These are phyloP conservation scores for Tylopilus subfusipes DNA, from an alignment of 768 basidiomycete species.

Conservation along the genomic window DNA sequence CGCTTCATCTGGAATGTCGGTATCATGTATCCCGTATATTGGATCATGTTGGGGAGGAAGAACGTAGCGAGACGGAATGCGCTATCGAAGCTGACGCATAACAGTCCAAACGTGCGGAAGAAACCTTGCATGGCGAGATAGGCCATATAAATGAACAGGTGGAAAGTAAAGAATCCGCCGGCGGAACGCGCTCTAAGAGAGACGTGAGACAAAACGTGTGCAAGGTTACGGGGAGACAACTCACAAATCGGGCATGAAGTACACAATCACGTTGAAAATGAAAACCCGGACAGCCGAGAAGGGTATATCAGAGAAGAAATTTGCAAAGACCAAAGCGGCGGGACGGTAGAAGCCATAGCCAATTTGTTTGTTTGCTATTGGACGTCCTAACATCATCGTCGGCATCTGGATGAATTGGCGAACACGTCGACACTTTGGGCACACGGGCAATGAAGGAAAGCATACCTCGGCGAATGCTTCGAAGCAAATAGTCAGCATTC, in stretches of 20 bases:
- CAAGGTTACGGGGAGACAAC: constrained; percentile 27
- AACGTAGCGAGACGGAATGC: constrained; percentile 56
- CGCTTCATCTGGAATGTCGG: constrained; percentile 68
- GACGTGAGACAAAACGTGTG: constrained; percentile 16
- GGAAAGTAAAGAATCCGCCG: constrained; percentile 53
- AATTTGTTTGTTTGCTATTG: constrained; percentile 68
- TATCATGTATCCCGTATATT: constrained; percentile 70
- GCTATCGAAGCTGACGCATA: constrained; percentile 52
- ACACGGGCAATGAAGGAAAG: constrained; percentile 9
- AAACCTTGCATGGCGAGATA: constrained; percentile 79
- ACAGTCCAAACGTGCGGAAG: constrained; percentile 70
- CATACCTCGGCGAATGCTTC: constrained; percentile 70
- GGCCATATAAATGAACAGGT: constrained; percentile 60
- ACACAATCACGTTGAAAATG: constrained; percentile 62
- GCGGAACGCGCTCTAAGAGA: constrained; percentile 31
- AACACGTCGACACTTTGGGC: constrained; percentile 1
- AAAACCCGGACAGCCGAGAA: constrained; percentile 60
- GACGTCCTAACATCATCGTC: constrained; percentile 75
- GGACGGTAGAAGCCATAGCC: constrained; percentile 65
- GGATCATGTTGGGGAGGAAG: constrained; percentile 73
- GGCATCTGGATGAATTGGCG: constrained; percentile 46
- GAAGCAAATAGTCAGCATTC: constrained; percentile 61
- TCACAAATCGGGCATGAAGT: constrained; percentile 59
- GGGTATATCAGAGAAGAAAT: constrained; percentile 65
- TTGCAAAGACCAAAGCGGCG: constrained; percentile 60